Conservation (phyloP, 441 rosid species). For the Erysimum cheiri region DNA sequence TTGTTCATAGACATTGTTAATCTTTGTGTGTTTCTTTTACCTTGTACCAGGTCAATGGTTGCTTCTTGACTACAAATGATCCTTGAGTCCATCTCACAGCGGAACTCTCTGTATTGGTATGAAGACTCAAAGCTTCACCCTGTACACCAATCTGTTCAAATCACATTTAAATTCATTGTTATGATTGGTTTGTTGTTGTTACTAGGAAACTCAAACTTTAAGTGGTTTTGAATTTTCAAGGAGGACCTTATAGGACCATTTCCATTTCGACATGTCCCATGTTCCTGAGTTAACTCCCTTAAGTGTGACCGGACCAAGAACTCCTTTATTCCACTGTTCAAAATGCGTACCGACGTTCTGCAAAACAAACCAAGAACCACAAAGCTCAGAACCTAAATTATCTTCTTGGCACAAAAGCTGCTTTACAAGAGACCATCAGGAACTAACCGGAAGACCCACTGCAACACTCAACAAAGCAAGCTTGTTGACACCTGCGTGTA, state of each 20-base stretch:
- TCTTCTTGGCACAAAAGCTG: background rate
- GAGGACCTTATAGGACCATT: conserved; percentile 73
- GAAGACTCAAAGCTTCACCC: conserved; percentile 61
- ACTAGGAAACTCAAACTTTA: background rate
- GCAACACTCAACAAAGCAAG: conserved; percentile 60
- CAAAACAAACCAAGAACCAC: conserved; percentile 16
- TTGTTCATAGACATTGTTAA: background rate
- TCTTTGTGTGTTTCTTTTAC: conserved; percentile 45
- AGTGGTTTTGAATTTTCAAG: background rate
- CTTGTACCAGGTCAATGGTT: conserved; percentile 79
- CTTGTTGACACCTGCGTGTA: conserved; percentile 64
- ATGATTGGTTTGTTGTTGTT: conserved; percentile 5
- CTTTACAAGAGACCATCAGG: conserved; percentile 1
- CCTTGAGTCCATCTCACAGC: conserved; percentile 68
- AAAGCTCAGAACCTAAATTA: background rate
- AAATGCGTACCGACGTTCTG: conserved; percentile 51
- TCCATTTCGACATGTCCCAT: conserved; percentile 68
- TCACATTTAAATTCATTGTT: conserved; percentile 14
- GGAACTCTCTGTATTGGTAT: conserved; percentile 52
- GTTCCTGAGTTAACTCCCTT: conserved; percentile 64
- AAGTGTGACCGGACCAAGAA: conserved; percentile 65
- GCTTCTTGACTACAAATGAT: conserved; percentile 51
- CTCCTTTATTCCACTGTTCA: conserved; percentile 65
- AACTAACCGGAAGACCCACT: conserved; percentile 72
- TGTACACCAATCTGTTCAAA: conserved; percentile 57